These are phyloP conservation scores for Gossypium stocksii DNA, from an alignment of 345 rosid species.

Conservation along the genomic window DNA sequence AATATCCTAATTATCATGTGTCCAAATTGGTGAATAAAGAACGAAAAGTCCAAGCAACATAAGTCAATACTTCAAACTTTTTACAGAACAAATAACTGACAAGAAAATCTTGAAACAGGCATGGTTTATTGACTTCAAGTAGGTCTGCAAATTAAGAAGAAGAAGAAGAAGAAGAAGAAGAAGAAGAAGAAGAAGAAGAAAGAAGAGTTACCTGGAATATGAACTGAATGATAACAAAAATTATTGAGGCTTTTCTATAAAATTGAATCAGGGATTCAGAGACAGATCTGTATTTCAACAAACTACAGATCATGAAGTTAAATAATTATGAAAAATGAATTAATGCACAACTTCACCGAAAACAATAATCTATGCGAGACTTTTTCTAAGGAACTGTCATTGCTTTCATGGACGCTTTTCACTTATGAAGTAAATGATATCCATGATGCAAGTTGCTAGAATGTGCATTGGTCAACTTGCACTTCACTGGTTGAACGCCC, in stretches of 20 bases:
- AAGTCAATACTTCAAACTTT: no score
- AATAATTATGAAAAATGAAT: background rate
- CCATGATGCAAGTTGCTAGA: slow-evolving; percentile 4
- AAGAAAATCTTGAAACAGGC: background rate
- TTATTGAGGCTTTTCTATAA: slow-evolving; percentile 2
- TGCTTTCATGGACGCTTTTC: slow-evolving; percentile 11
- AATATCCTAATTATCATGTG: no score
- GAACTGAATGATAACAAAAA: background rate
- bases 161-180: background rate
- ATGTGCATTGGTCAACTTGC: slow-evolving; percentile 10
- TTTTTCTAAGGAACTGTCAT: background rate
- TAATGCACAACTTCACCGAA: slow-evolving; percentile 20
- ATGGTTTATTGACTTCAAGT: background rate
- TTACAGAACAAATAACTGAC: no score
- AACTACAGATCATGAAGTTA: slow-evolving; percentile 9
- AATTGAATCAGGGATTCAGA: slow-evolving; percentile 12
- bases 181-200: background rate
- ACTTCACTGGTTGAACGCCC: background rate
- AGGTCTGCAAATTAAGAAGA: background rate
- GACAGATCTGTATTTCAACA: slow-evolving; percentile 9
- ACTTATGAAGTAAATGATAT: background rate
- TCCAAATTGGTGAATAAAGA: no score
- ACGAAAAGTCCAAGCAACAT: no score
- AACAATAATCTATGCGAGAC: slow-evolving; percentile 7
- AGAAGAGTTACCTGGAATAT: background rate